Base-by-base conservation (phyloP, 352 stramenopile species). In the Phytophthora kernoviae region DNA sequence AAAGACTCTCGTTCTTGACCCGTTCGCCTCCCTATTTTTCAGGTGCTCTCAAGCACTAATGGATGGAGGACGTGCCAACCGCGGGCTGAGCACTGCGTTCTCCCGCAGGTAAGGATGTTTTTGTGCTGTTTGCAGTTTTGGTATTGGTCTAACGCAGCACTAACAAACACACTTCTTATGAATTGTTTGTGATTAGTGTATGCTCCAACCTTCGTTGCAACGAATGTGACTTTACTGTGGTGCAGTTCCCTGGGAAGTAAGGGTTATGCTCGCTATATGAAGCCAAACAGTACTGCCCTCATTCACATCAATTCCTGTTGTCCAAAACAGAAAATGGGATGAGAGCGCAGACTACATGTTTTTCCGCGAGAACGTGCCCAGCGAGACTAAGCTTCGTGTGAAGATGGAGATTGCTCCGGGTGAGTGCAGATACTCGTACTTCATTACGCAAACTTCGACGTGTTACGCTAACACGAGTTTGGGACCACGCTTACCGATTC, bases 261-360 rank as follows among this genome's bases (percentile, higher is more conserved):
- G 77, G 75, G 6, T 18, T 15, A 20, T 14, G 37, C 21, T 54
- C 7, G 2, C 34, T 33, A 33, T 5, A 34, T n/a, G 22, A 34
- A 34, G 30, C 2, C 21, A 46, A 21, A 7, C 27, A 49, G 22
- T 22, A 24, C n/a, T 39, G 4, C 10, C 22, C 17, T 45, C 0
- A 39, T 8, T 40, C 20, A 46, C 30, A 22, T 45, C 34, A 18
- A 39, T 15, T 18, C 47, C 24, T 46, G 21, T 15, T 52, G 4
- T 54, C 6, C 22, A 20, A n/a, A 15, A 42, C 54, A 91, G 80
- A 47, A 87, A 87, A 63, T 94, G 83, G 83, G 73, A 70, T 47
- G 49, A 60, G 15, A 89, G 58, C 46, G 85, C 74, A 5, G 85
- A 94, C 44, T 94, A 92, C 65, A 94, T 91, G 81, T 91, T 94